Conservation (phyloP, 192 early-diverging fungal genomes). For the Coemansia sp. region DNA sequence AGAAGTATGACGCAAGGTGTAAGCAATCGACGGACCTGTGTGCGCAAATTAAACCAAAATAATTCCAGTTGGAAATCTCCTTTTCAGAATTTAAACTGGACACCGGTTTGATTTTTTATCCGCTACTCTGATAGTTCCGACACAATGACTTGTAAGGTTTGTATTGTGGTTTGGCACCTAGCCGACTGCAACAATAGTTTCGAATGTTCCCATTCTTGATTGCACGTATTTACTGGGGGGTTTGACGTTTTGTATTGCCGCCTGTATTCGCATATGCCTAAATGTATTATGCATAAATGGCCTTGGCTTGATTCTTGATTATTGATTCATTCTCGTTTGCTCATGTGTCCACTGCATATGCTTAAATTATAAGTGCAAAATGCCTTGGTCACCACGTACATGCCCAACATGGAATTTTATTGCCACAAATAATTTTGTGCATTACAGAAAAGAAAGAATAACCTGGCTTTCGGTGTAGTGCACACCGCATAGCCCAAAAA, state of each 20-base stretch:
- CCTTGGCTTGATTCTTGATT: constrained; percentile 7
- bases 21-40: constrained; percentile 19
- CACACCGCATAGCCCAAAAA: background rate
- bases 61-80: background rate
- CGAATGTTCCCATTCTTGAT: background rate
- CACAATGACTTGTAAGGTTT: too few species aligned
- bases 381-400: background rate
- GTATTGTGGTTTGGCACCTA: background rate
- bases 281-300: constrained; percentile 15
- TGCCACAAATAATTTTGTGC: too few species aligned
- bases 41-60: constrained; percentile 9
- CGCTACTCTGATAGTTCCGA: background rate
- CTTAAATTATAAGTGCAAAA: background rate
- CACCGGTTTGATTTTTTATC: constrained; percentile 4
- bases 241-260: too few species aligned
- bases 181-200: background rate
- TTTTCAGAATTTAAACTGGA: background rate
- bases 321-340: constrained; percentile 13
- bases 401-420: too few species aligned
- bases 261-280: background rate
- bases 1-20: constrained; percentile 10
- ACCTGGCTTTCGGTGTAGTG: background rate
- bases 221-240: background rate
- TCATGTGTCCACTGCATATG: constrained; percentile 18
- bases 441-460: background rate